These are phyloP conservation scores for Adansonia rubrostipa DNA, from an alignment of 441 rosid genomes.

Conservation along the genomic window DNA sequence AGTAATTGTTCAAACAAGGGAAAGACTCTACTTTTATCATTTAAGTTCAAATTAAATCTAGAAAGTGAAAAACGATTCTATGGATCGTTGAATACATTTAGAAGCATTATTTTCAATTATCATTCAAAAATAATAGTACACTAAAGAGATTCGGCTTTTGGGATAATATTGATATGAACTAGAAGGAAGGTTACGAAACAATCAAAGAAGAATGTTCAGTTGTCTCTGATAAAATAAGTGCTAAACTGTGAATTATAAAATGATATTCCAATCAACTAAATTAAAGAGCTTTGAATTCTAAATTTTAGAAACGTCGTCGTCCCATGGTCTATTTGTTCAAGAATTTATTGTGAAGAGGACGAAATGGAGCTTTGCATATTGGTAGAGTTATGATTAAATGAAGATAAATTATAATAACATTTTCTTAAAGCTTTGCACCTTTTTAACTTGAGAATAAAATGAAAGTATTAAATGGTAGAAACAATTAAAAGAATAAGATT, in stretches of 20 bases:
- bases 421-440: constrained; percentile 29
- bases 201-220: background rate
- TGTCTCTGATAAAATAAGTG: background rate
- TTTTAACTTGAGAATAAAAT: constrained; percentile 20
- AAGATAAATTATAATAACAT: constrained; percentile 17
- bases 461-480: constrained; percentile 14
- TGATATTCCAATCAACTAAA: constrained; percentile 7
- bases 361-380: constrained; percentile 36
- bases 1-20: background rate
- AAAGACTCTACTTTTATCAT: background rate
- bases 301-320: constrained; percentile 3
- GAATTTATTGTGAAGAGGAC: constrained; percentile 27
- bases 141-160: constrained; percentile 9
- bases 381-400: background rate
- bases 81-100: background rate
- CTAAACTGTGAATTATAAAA: constrained; percentile 1
- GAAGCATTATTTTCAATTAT: background rate
- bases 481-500: background rate
- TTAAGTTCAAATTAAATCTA: background rate
- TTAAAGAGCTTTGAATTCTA: constrained; percentile 24
- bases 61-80: background rate
- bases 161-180: background rate
- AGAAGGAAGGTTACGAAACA: background rate
- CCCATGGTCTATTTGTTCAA: background rate
- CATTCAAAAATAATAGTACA: background rate